phyloP scores from a whole-genome alignment of 345 rosid genomes.

The Camelina neglecta region DNA sequence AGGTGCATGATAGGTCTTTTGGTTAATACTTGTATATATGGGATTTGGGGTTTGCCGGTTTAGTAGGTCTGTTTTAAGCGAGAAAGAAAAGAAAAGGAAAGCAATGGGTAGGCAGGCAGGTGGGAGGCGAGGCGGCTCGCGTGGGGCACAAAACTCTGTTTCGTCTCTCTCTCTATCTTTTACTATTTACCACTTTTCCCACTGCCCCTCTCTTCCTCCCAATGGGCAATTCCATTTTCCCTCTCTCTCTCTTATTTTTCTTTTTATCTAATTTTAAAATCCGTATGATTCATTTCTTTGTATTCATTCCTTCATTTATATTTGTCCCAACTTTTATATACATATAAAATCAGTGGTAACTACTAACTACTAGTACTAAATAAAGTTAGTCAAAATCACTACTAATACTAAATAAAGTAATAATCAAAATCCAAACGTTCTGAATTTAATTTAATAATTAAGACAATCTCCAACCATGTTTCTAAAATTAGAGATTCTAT shows the following conservation, averaged over 20 bases:
- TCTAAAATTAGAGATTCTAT: too few relatives aligned
- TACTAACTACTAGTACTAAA: too few relatives aligned
- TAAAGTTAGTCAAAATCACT: background rate
- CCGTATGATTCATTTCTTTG: background rate
- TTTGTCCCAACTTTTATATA: background rate
- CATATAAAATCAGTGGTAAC: too few relatives aligned
- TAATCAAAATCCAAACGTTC: background rate
- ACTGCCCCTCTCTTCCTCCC: slow-evolving; percentile 31
- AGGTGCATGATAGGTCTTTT: too few relatives aligned
- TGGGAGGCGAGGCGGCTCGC: slow-evolving; percentile 43
- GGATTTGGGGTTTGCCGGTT: too few relatives aligned
- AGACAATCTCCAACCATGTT: background rate
- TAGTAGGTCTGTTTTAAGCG: background rate
- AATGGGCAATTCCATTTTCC: slow-evolving; percentile 24
- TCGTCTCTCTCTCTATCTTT: background rate
- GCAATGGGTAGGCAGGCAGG: background rate
- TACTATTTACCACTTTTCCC: slow-evolving; percentile 10
- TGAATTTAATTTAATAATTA: background rate
- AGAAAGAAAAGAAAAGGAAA: background rate
- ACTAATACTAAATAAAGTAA: too few relatives aligned
- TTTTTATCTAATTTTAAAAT: background rate
- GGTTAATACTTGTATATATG: too few relatives aligned
- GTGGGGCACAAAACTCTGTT: slow-evolving; percentile 47
- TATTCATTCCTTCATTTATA: background rate
- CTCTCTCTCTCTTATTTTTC: background rate